A percentile compares a stretch with the other conserved stretches of the same genome.
phyloP scores from a whole-genome alignment of 257 asterid genomes.

The Phtheirospermum japonicum region DNA sequence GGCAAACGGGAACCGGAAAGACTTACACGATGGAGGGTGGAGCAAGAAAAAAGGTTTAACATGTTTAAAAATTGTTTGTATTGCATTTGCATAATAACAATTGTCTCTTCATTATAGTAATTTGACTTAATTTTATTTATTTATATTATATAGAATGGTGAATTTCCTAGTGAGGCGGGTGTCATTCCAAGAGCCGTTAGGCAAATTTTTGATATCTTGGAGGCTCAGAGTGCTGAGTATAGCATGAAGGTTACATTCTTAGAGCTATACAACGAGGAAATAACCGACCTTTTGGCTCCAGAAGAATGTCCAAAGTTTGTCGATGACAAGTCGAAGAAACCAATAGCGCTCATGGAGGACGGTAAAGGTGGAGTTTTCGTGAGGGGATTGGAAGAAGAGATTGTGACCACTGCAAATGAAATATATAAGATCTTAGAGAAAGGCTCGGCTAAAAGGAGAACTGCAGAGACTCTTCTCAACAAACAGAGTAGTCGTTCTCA shows the following conservation, averaged over 20 bases:
- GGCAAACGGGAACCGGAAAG: slow-evolving; percentile 99
- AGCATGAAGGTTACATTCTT: slow-evolving; percentile 91
- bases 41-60: slow-evolving; percentile 78
- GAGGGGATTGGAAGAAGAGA: slow-evolving; percentile 96
- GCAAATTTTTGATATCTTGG: slow-evolving; percentile 88
- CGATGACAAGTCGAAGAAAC: slow-evolving; percentile 92
- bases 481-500: slow-evolving; percentile 99
- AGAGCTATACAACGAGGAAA: slow-evolving; percentile 95
- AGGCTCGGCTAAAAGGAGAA: slow-evolving; percentile 97
- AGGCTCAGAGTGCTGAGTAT: slow-evolving; percentile 91
- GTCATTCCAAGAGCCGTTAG: slow-evolving; percentile 97
- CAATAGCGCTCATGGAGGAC: slow-evolving; percentile 97
- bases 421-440: slow-evolving; percentile 85
- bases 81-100: slow-evolving; percentile 12
- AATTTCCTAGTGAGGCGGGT: slow-evolving; percentile 95
- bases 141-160: slow-evolving; percentile 65
- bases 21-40: slow-evolving; percentile 99
- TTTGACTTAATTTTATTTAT: slow-evolving; percentile 28
- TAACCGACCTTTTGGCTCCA: slow-evolving; percentile 89
- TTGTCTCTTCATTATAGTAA: slow-evolving; percentile 10
- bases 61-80: slow-evolving; percentile 18
- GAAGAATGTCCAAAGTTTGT: slow-evolving; percentile 69
- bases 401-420: slow-evolving; percentile 89
- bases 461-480: slow-evolving; percentile 97
- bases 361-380: slow-evolving; percentile 98